Conservation (phyloP, 164 flowering plant genomes). For the Akebia trifoliata region DNA sequence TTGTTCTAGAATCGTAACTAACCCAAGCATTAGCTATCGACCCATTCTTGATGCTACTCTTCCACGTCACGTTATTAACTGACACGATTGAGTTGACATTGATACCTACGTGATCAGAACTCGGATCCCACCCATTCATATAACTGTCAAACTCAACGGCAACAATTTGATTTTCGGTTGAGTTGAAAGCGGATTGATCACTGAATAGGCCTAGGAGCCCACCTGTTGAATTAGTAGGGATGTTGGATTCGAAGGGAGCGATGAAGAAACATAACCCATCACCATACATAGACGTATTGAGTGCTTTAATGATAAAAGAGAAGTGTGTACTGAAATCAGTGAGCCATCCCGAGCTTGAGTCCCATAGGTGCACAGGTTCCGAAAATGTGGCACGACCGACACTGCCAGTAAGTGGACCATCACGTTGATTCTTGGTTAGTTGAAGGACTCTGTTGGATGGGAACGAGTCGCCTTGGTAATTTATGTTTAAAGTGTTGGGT, state of each 20-base stretch:
- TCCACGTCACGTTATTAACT: slow-evolving; percentile 31
- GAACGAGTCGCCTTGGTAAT: slow-evolving; percentile 15
- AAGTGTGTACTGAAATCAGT: slow-evolving; percentile 47
- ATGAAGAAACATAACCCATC: slow-evolving; percentile 62
- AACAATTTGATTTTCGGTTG: slow-evolving; percentile 19
- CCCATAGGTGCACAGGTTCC: slow-evolving; percentile 36
- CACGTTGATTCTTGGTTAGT: slow-evolving; percentile 22
- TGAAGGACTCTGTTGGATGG: slow-evolving; percentile 12
- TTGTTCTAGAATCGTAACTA: slow-evolving; percentile 34
- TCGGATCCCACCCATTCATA: slow-evolving; percentile 41
- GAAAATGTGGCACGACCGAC: slow-evolving; percentile 31
- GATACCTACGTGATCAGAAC: slow-evolving; percentile 42
- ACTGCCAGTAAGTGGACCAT: slow-evolving; percentile 6
- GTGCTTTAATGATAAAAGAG: slow-evolving; percentile 31
- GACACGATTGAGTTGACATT: slow-evolving; percentile 46
- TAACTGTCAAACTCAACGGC: slow-evolving; percentile 59
- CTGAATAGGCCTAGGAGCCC: slow-evolving; percentile 28
- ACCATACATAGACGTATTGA: not conserved
- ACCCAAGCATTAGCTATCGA: slow-evolving; percentile 52
- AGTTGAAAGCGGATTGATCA: not conserved
- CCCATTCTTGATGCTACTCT: slow-evolving; percentile 38
- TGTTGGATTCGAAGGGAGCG: slow-evolving; percentile 24
- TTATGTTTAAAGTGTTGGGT: slow-evolving; percentile 1
- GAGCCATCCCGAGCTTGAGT: slow-evolving; percentile 21
- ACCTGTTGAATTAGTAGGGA: slow-evolving; percentile 20